A percentile compares a stretch with the other conserved stretches of the same genome.
Conservation (phyloP, 225 moss, liverwort and hornwort genomes). For the Sphagnum tenellum region DNA sequence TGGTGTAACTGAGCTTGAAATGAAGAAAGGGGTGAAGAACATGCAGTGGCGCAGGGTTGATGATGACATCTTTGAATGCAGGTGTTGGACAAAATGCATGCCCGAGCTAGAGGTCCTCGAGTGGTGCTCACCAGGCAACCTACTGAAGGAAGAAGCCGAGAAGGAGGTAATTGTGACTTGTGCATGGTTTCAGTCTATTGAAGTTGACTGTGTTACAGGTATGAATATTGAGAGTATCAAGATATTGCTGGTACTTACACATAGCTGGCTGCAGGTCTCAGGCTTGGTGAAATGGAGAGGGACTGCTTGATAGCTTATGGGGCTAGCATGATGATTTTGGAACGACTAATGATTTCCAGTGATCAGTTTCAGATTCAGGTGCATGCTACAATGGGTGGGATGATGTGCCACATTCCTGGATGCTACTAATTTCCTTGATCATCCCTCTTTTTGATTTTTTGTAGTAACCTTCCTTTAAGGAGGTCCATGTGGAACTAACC, state of each 20-base stretch:
- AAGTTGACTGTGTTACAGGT: neutral
- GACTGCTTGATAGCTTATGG: constrained; percentile 99
- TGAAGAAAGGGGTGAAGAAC: too few relatives aligned
- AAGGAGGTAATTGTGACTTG: constrained; percentile 54
- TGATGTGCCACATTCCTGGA: too few relatives aligned
- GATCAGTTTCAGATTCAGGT: constrained; percentile 90
- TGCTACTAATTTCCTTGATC: too few relatives aligned
- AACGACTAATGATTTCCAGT: constrained; percentile 98
- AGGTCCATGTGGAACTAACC: too few relatives aligned
- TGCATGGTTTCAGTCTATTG: neutral
- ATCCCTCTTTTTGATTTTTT: too few relatives aligned
- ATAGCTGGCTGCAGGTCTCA: constrained; percentile 43
- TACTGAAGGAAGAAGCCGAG: constrained; percentile 97
- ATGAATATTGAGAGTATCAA: neutral
- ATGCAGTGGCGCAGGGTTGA: too few relatives aligned
- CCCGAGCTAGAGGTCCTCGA: constrained; percentile 90
- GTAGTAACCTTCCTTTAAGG: too few relatives aligned
- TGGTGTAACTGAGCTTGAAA: too few relatives aligned
- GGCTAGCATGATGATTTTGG: constrained; percentile 99
- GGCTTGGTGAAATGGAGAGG: constrained; percentile 99
- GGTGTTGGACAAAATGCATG: constrained; percentile 99
- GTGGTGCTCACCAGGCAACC: constrained; percentile 96
- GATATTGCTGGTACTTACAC: too few relatives aligned
- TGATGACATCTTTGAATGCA: constrained; percentile 4
- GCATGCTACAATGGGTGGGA: neutral